Percentiles rank a stretch among this genome's conserved stretches.
Conservation (phyloP, 2,329 filamentous ascomycete genomes). For the Arthrobotrys sinensis region DNA sequence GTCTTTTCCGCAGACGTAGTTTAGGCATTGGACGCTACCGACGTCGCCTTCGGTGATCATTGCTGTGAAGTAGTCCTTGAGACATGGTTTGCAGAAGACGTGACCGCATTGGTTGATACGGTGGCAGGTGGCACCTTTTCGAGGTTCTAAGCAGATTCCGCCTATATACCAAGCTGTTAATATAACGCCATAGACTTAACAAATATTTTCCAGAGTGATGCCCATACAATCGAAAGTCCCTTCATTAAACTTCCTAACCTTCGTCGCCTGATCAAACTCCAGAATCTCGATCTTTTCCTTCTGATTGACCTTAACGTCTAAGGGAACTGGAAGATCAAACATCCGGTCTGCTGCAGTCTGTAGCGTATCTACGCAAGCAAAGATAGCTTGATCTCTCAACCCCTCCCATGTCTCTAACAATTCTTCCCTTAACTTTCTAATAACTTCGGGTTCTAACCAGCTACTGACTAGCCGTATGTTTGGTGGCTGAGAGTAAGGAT, state of each 20-base stretch:
- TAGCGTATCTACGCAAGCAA: conserved; percentile 76
- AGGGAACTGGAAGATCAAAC: conserved; percentile 71
- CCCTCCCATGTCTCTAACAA: conserved; percentile 75
- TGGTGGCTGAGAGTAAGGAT: conserved; percentile 73
- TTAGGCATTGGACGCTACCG: conserved; percentile 82
- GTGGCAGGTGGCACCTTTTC: conserved; percentile 87
- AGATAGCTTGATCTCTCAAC: conserved; percentile 75
- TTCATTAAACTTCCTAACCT: conserved; percentile 80
- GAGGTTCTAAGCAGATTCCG: conserved; percentile 76
- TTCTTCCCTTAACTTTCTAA: conserved; percentile 72
- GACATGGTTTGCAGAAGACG: conserved; percentile 89
- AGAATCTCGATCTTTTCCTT: conserved; percentile 80
- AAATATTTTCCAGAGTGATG: conserved; percentile 27
- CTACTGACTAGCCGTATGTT: conserved; percentile 71
- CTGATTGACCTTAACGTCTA: conserved; percentile 70
- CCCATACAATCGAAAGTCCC: conserved; percentile 56
- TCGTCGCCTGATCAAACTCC: conserved; percentile 82
- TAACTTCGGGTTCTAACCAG: conserved; percentile 73
- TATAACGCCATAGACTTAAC: background rate
- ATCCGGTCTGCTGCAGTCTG: conserved; percentile 74
- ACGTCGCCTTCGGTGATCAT: conserved; percentile 90
- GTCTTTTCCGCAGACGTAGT: conserved; percentile 82
- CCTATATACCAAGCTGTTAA: conserved; percentile 23
- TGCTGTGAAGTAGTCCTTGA: conserved; percentile 90
- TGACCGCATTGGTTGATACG: conserved; percentile 86